Evolutionary conservation across 2,329 filamentous ascomycete species (phyloP), one percentile per base, ranked within the genome.

Genomic region (Pseudogymnoascus sp.): DNA sequence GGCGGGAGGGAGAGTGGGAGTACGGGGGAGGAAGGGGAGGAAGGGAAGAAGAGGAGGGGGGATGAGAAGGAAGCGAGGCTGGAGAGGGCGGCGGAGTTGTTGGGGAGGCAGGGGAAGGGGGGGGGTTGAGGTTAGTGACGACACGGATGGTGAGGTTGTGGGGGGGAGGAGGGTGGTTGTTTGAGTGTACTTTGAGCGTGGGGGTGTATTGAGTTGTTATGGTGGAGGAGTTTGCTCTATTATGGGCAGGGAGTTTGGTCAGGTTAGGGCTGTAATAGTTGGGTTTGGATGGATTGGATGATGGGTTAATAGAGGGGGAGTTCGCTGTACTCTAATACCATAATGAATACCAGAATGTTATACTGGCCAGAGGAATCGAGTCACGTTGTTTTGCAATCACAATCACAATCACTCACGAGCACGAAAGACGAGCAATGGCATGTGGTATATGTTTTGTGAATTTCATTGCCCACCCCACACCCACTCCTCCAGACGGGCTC

Each of bases 61-160:
- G n/a, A 8, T 8, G 38, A 42, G 16, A 42, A 42, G 40, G 40
- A 42, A 3, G 18, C 18, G 42, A 73, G 79, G 60, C 65, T 81
- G 28, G 69, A 72, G 42, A 71, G 78, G 31, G 78, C 79, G 1
- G 73, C 75, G 31, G 72, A 70, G 62, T 67, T 81, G 60, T 70
- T 80, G 40, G 68, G 69, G 31, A 42, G 16, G 38, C 25, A 18
- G 44, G 31, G 14, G 16, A 40, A 5, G 38, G 44, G 31, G 14
- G 16, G 18, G 4, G 38, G n/a, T 10, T n/a, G 38, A 10, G 38
- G 16, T 18, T 16, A 18, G 25, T 8, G 18, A 18, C 0, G 31
- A 33, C 10, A 11, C 3, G n/a, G 23, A 11, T 10, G 23, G 11
- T 5, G 16, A 59, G 23, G 12, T 37, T 37, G 14, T 37, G 35